Evolutionary conservation across 2,329 filamentous ascomycete species (phyloP), one percentile per base, ranked within the genome.

Genomic region (Aspergillus fructus): DNA sequence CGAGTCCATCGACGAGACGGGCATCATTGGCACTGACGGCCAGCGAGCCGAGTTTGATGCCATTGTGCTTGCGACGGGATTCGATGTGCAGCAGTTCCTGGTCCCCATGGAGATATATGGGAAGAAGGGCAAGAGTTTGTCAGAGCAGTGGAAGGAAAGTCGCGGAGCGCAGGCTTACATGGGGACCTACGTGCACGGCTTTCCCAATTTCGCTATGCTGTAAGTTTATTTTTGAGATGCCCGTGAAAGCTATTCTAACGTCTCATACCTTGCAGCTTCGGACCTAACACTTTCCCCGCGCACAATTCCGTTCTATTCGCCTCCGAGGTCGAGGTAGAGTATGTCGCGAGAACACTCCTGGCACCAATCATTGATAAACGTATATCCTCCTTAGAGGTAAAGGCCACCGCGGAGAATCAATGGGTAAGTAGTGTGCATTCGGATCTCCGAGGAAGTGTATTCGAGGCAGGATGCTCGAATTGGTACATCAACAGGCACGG

Each of bases 401-500:
- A 58, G 33, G 21, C 19, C 4, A 53, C 53, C 2, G 53, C 51
- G 0, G 56, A 78, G 57, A 64, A 74, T 40, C 54, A 64, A 3
- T 69, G 62, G 34, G 66, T 68, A 2, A 68, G 71, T 9, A 50
- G 55, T 2, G 64, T 79, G 0, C 68, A 79, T 17, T 34, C 51
- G 12, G 56, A 69, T 15, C 63, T 78, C 0, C 46, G 60, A 9
- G 65, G 47, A 2, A 71, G 69, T 0, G 75, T 78, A 3, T 78
- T 75, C 49, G 58, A 67, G 12, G 71, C 65, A 1, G 73, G 66
- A 27, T 78, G 76, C 53, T 73, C 69, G 17, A 78, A 78, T 59
- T 78, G 74, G 76, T 78, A 78, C 56, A 76, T 78, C 42, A 69
- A 70, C 56, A 60, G 68, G 5, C 63, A 64, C 21, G 75, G 76